Evolutionary conservation across 495 filamentous ascomycete genomes (phyloP), one percentile per base, ranked within the genome.

Genomic region (Mycothermus thermophilus): DNA sequence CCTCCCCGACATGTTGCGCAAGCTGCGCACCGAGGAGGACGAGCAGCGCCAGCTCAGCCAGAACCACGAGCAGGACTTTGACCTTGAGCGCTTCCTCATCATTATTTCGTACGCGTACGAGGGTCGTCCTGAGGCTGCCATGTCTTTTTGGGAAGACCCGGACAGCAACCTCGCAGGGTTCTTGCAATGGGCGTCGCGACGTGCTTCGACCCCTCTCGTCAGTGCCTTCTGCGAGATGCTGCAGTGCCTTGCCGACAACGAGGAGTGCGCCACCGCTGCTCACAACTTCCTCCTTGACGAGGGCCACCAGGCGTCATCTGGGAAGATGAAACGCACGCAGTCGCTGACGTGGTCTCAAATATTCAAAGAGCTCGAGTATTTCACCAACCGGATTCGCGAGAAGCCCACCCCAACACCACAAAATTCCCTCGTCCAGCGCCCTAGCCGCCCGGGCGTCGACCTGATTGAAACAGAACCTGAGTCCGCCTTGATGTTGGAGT

Each of bases 171-270:
- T 96, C 27, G 78, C 80, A 42, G 90, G 90, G 4, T 99, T 99
- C 50, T 64, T 99, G 41, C 79, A 86, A 37, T 99, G 92, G 92
- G 83, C 88, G 17, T 93, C 92, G 2, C 77, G 77, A 41, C 70
- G 87, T 43, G 84, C 88, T 43, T 90, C 90, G 6, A 93, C 92
- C 5, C 90, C 90, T 12, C 74, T 92, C 20, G 85, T 85, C 34
- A 86, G 83, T 47, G 86, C 87, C 11, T 96, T 95, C 46, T 95
- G 87, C 54, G 93, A 95, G 54, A 80, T 96, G 76, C 66, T 99
- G 8, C 77, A 82, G 46, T 74, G 85, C 2, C 71, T 99, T 32
- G 82, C 92, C 0, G 69, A 75, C 23, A 82, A 82, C 22, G 74
- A 82, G 34, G 72, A 80, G 32, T 83, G 79, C 44, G 87, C 86